phyloP scores from a whole-genome alignment of 2,329 filamentous ascomycete genomes.

The Cordyceps cicadae region DNA sequence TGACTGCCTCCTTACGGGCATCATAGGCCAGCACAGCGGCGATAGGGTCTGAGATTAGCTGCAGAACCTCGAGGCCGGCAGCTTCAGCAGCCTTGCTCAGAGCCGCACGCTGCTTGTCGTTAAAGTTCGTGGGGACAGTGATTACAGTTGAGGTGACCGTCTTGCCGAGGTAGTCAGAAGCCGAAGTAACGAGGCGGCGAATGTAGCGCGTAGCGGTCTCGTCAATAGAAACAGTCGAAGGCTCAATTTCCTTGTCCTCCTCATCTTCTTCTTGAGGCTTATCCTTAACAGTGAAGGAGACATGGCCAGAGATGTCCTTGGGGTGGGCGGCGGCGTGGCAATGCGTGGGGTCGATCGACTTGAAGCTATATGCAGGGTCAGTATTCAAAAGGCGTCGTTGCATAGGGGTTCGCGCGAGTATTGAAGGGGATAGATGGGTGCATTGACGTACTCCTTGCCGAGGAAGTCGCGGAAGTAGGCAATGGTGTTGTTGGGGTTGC shows the following conservation, averaged over 20 bases:
- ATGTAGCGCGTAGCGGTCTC: constrained; percentile 82
- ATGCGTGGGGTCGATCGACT: constrained; percentile 91
- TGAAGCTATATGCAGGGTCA: constrained; percentile 53
- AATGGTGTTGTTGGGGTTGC: constrained; percentile 88
- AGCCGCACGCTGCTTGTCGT: constrained; percentile 75
- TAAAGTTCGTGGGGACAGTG: constrained; percentile 89
- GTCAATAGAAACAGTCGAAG: constrained; percentile 63
- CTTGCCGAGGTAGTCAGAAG: constrained; percentile 87
- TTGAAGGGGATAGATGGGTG: not conserved
- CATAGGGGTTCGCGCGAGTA: not conserved
- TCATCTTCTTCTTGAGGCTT: constrained; percentile 35
- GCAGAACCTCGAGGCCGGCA: constrained; percentile 80
- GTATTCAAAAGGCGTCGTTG: not conserved
- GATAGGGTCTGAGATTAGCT: constrained; percentile 86
- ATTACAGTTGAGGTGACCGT: constrained; percentile 91
- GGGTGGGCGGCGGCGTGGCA: constrained; percentile 92
- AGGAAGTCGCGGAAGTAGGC: constrained; percentile 95
- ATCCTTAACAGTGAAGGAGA: constrained; percentile 80
- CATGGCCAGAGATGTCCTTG: constrained; percentile 58
- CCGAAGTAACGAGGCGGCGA: constrained; percentile 70
- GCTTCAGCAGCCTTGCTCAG: constrained; percentile 68
- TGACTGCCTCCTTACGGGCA: constrained; percentile 64
- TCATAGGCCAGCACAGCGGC: constrained; percentile 87
- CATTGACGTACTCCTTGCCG: constrained; percentile 70
- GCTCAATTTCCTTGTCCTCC: constrained; percentile 38